Percentiles rank a stretch among this genome's conserved stretches.
Evolutionary conservation across 306 rosid genomes (phyloP).

Genomic region (Citrullus amarus): DNA sequence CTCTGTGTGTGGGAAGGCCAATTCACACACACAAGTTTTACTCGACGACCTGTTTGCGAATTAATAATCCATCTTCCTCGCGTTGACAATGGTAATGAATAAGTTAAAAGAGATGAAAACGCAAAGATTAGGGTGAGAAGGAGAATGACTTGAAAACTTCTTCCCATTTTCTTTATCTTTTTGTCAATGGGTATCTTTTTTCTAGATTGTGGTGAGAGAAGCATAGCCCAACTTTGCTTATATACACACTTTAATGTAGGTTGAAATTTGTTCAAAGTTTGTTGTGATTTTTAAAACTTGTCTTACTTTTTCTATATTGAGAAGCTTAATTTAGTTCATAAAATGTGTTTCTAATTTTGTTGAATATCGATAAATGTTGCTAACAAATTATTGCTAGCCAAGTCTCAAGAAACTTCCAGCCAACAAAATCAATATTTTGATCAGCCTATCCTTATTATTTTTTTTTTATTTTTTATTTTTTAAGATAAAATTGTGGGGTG

Average conservation of each 20-base stretch:
- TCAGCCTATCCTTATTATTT: background rate
- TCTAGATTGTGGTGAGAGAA: background rate
- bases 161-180: background rate
- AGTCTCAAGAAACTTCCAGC: background rate
- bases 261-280: background rate
- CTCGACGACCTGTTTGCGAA: slow-evolving; percentile 5
- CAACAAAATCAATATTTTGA: background rate
- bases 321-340: too few relatives aligned
- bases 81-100: slow-evolving; percentile 30
- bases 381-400: background rate
- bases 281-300: too few relatives aligned
- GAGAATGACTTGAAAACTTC: background rate
- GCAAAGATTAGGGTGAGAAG: background rate
- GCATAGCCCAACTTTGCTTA: background rate
- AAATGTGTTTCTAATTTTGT: background rate
- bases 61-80: slow-evolving; percentile 32
- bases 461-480: background rate
- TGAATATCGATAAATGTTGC: background rate
- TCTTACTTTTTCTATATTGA: too few relatives aligned
- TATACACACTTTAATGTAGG: background rate
- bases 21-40: slow-evolving; percentile 26
- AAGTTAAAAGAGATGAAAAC: background rate
- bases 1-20: slow-evolving; percentile 33
- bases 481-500: background rate
- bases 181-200: background rate